Conservation (phyloP, 768 basidiomycete genomes). For the Tremella mesenterica region DNA sequence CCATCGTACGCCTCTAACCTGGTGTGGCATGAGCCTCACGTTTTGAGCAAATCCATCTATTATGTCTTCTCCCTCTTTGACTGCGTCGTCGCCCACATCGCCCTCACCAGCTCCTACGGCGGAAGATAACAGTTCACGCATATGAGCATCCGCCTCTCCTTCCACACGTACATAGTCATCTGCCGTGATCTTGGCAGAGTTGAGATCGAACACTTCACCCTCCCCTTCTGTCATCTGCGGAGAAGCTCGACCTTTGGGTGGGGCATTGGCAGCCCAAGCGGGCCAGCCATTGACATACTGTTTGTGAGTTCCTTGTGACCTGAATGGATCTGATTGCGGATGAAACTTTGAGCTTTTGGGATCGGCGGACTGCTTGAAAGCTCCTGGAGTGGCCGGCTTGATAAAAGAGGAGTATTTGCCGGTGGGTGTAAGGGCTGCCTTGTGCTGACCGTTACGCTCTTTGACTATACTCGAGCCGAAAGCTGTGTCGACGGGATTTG, state of each 20-base stretch:
- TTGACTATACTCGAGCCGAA: slow-evolving; percentile 12
- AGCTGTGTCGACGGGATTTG: neutral
- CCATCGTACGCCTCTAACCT: slow-evolving; percentile 76
- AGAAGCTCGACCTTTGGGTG: neutral
- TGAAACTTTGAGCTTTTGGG: neutral
- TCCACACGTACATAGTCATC: slow-evolving; percentile 28
- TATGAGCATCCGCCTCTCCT: slow-evolving; percentile 66
- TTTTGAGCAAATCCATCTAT: slow-evolving; percentile 70
- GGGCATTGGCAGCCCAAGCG: neutral
- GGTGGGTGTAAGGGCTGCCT: neutral
- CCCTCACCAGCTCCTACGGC: slow-evolving; percentile 52
- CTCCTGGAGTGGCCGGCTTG: slow-evolving; percentile 33
- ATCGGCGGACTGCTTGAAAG: slow-evolving; percentile 4
- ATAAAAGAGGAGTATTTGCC: slow-evolving; percentile 17
- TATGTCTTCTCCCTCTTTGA: slow-evolving; percentile 59
- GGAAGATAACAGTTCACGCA: slow-evolving; percentile 66
- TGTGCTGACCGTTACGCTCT: too few species aligned
- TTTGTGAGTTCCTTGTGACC: slow-evolving; percentile 7
- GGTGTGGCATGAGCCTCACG: slow-evolving; percentile 71
- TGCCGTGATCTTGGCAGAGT: slow-evolving; percentile 16
- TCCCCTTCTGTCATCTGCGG: slow-evolving; percentile 13
- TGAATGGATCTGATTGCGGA: slow-evolving; percentile 18
- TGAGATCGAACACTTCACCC: slow-evolving; percentile 30
- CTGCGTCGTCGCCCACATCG: slow-evolving; percentile 45
- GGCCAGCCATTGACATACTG: neutral